Evolutionary conservation across 2,329 filamentous ascomycete species (phyloP), one percentile per base, ranked within the genome.

Genomic region (Phyllachora maydis): DNA sequence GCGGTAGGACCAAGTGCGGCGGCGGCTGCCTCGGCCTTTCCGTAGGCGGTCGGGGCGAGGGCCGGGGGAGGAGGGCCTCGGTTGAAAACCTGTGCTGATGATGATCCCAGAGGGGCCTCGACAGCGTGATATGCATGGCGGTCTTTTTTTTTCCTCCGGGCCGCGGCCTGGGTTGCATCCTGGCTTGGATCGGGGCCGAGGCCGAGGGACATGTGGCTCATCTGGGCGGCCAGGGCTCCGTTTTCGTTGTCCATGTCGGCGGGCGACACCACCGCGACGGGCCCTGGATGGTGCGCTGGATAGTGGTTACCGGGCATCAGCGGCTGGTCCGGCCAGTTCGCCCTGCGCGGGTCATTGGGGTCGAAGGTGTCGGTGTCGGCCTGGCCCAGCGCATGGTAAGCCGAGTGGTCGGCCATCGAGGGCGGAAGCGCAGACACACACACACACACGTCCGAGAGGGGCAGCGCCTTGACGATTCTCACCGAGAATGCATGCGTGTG

Each of bases 101-200:
- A n/a, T n/a, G n/a, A n/a, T n/a, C n/a, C n/a, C n/a, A n/a, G n/a
- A n/a, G n/a, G n/a, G 12, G 76, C 67, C 33, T 85, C 79, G 25
- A 95, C 66, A 18, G 68, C 73, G 46, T 95, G 85, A 47, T 91
- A 77, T 32, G 83, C 85, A 50, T 95, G 85, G 29, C 81, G 68
- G 45, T 93, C 76, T 61, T 92, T 93, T 67, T 92, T 95, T 59
- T 83, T 79, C 47, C 59, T 75, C 43, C 68, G 60, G 27, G 49
- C 50, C 3, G 54, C 53, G 23, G 35, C 32, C 11, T 63, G 44
- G 17, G 56, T 52, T 21, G 17, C 11, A 7, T 30, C 8, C 18
- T 36, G 34, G 20, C 56, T 48, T 19, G n/a, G n/a, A n/a, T n/a
- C n/a, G n/a, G n/a, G n/a, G n/a, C 60, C 54, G 19, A 35, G 57